Conservation (phyloP, 2,329 filamentous ascomycete genomes). For the Calonectria hongkongensis region DNA sequence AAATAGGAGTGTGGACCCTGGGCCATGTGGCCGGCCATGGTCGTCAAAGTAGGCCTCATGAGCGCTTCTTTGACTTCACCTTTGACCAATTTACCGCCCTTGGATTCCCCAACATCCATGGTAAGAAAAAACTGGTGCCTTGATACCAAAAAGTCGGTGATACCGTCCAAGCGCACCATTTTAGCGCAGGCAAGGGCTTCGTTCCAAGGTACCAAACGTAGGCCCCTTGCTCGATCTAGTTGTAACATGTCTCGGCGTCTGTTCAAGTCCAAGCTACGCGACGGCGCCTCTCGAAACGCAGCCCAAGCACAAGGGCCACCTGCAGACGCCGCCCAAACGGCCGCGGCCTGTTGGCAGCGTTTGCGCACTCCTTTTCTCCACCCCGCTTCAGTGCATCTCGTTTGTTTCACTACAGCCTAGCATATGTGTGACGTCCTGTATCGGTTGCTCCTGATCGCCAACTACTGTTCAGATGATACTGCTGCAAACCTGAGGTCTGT, state of each 20-base stretch:
- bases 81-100: constrained; percentile 4
- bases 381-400: constrained; percentile 31
- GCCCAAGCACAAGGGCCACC: constrained; percentile 13
- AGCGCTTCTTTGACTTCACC: constrained; percentile 17
- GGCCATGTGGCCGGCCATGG: not conserved
- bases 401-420: constrained; percentile 36
- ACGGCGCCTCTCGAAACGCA: constrained; percentile 54
- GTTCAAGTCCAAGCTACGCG: constrained; percentile 37
- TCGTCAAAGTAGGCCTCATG: not conserved
- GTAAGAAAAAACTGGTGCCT: not conserved
- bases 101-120: not conserved
- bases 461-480: constrained; percentile 1
- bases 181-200: constrained; percentile 15
- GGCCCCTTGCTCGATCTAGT: constrained; percentile 10
- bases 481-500: constrained; percentile 23
- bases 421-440: constrained; percentile 9
- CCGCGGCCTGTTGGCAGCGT: constrained; percentile 25
- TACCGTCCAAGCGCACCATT: constrained; percentile 10
- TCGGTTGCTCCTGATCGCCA: not conserved
- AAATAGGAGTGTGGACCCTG: constrained; percentile 21
- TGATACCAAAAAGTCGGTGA: not conserved
- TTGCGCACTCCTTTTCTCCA: constrained; percentile 11
- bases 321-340: constrained; percentile 31
- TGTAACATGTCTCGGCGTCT: constrained; percentile 39
- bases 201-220: constrained; percentile 11